phyloP scores from a whole-genome alignment of 192 early-diverging fungal genomes.

The Dissophora globulifera region DNA sequence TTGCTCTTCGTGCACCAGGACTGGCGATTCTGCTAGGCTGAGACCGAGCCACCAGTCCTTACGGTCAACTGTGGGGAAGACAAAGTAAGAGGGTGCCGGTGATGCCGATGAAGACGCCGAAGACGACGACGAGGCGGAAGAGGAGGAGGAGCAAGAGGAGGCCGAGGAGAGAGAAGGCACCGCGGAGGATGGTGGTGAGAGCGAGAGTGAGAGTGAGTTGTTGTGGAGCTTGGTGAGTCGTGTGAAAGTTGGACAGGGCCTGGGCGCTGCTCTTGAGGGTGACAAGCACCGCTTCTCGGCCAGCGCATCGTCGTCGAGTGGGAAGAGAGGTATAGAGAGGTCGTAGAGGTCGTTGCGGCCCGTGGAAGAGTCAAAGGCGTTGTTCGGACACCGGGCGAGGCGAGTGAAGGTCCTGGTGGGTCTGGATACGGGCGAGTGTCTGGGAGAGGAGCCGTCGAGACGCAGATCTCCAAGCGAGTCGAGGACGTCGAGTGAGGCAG shows the following conservation, averaged over 20 bases:
- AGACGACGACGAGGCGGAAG: slow-evolving; percentile 7
- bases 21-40: neutral
- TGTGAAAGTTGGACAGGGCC: slow-evolving; percentile 21
- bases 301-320: neutral
- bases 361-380: neutral
- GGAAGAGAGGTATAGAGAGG: neutral
- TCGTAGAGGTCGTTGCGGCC: slow-evolving; percentile 15
- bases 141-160: slow-evolving; percentile 15
- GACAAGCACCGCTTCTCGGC: neutral
- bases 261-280: neutral
- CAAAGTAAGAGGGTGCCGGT: slow-evolving; percentile 3
- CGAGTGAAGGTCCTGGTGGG: slow-evolving; percentile 21
- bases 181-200: slow-evolving; percentile 3
- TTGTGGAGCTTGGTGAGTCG: slow-evolving; percentile 16
- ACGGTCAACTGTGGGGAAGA: slow-evolving; percentile 17
- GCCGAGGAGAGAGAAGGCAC: slow-evolving; percentile 21
- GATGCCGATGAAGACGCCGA: slow-evolving; percentile 4
- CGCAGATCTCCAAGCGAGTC: neutral
- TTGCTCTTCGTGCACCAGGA: neutral
- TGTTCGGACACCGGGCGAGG: neutral
- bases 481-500: slow-evolving; percentile 3
- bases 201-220: slow-evolving; percentile 17
- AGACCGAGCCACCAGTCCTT: slow-evolving; percentile 22
- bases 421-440: neutral
- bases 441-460: neutral